These are phyloP conservation scores for Leavenworthia alabamica DNA, from an alignment of 345 rosid species.

Conservation along the genomic window DNA sequence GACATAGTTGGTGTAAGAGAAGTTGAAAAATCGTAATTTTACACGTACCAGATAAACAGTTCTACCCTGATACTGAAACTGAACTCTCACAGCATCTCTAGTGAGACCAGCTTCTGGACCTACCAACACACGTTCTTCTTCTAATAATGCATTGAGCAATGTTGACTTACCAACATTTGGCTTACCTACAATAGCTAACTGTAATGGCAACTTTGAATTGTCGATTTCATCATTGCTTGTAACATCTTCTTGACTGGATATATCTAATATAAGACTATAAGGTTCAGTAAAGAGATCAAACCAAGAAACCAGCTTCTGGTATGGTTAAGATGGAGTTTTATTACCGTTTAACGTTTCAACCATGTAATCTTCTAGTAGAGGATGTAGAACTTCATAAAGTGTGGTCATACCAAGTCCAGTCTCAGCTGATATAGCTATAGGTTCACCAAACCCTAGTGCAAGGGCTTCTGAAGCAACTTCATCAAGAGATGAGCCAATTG, in stretches of 20 bases:
- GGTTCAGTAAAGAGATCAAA: conserved; percentile 18
- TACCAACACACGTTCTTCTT: conserved; percentile 91
- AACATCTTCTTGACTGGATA: conserved; percentile 28
- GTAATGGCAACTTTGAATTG: conserved; percentile 72
- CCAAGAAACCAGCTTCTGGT: neutral
- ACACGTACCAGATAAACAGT: conserved; percentile 65
- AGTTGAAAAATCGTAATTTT: neutral
- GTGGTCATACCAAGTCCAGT: conserved; percentile 90
- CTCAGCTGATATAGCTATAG: conserved; percentile 89
- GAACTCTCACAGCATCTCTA: conserved; percentile 86
- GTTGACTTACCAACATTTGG: conserved; percentile 99
- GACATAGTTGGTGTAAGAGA: neutral
- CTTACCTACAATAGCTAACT: conserved; percentile 86
- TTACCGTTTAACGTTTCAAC: conserved; percentile 51
- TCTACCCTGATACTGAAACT: conserved; percentile 74
- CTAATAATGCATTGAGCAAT: conserved; percentile 69
- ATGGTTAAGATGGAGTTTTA: neutral
- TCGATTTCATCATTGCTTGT: conserved; percentile 38
- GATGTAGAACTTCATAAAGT: conserved; percentile 68
- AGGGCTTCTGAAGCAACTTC: conserved; percentile 61
- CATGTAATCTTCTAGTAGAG: conserved; percentile 61
- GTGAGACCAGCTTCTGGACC: conserved; percentile 98
- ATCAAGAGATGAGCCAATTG: conserved; percentile 51
- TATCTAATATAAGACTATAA: conserved; percentile 30
- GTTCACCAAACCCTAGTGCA: conserved; percentile 77